These are phyloP conservation scores for Plasmodium berghei DNA, from an alignment of 169 alveolate genomes.

Conservation along the genomic window DNA sequence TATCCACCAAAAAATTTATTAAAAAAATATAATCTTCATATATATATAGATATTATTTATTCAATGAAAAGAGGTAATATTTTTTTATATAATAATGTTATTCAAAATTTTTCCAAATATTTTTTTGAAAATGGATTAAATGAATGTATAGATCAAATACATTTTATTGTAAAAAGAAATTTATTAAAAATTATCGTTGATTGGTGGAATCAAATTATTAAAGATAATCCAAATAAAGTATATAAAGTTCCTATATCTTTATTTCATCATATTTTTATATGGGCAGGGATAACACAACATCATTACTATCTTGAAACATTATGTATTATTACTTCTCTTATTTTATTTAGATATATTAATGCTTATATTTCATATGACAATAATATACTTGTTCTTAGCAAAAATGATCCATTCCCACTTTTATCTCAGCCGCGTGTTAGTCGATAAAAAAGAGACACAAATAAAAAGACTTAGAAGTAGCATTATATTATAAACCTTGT, in stretches of 20 bases:
- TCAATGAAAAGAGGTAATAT: slow-evolving; percentile 49
- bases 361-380: slow-evolving; percentile 56
- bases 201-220: slow-evolving; percentile 55
- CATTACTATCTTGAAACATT: slow-evolving; percentile 41
- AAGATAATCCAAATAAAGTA: slow-evolving; percentile 32
- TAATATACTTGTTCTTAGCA: slow-evolving; percentile 50
- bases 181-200: slow-evolving; percentile 25
- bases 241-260: slow-evolving; percentile 53
- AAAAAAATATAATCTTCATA: slow-evolving; percentile 19
- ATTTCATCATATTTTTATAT: slow-evolving; percentile 56
- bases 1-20: slow-evolving; percentile 43
- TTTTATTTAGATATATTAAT: slow-evolving; percentile 29
- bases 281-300: slow-evolving; percentile 62
- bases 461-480: too few species aligned
- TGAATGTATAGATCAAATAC: slow-evolving; percentile 62
- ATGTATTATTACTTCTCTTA: slow-evolving; percentile 52
- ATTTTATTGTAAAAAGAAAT: slow-evolving; percentile 54
- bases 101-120: slow-evolving; percentile 13
- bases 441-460: neutral
- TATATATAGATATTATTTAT: slow-evolving; percentile 36
- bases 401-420: slow-evolving; percentile 61
- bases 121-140: slow-evolving; percentile 31
- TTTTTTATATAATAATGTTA: slow-evolving; percentile 43
- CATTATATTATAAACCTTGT: too few species aligned
- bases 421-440: slow-evolving; percentile 7